phyloP scores from a whole-genome alignment of 495 filamentous ascomycete species.

The Alectoria sarmentosa region DNA sequence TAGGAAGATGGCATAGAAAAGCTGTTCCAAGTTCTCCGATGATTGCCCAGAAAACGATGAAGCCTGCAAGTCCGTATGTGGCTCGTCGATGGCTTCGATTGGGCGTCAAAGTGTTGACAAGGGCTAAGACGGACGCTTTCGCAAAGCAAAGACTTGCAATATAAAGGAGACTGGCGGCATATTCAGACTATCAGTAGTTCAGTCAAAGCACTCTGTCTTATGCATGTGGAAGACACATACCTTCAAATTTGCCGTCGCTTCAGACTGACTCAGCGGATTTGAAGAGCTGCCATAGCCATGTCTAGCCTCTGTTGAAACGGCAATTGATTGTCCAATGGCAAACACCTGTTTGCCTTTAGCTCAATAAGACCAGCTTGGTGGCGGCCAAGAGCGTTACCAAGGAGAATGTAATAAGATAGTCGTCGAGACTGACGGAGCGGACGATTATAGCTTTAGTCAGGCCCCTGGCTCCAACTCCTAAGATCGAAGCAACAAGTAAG shows the following conservation, averaged over 20 bases:
- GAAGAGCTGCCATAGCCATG: slow-evolving; percentile 2
- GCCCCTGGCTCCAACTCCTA: slow-evolving; percentile 1
- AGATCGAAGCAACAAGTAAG: not conserved
- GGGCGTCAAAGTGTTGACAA: slow-evolving; percentile 2
- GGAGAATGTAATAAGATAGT: not conserved
- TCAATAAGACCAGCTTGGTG: not conserved
- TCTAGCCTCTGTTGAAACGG: not conserved
- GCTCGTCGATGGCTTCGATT: not conserved
- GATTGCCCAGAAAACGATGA: slow-evolving; percentile 5
- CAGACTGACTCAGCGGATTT: slow-evolving; percentile 2
- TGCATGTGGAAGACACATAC: not conserved
- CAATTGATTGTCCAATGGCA: slow-evolving; percentile 7
- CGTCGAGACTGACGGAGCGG: slow-evolving; percentile 5
- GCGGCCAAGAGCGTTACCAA: not conserved
- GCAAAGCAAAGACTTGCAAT: slow-evolving; percentile 12
- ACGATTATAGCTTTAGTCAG: slow-evolving; percentile 6
- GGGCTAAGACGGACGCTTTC: slow-evolving; percentile 9
- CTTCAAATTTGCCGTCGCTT: not conserved
- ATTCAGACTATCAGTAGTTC: slow-evolving; percentile 2
- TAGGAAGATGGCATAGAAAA: slow-evolving; percentile 9
- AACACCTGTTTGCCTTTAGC: slow-evolving; percentile 1
- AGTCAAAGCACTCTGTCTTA: not conserved
- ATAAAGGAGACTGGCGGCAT: slow-evolving; percentile 8
- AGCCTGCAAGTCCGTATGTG: not conserved
- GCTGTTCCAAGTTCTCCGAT: slow-evolving; percentile 4